Evolutionary conservation across 176 grass and related monocot species (phyloP).

Genomic region (Puccinellia tenuiflora): DNA sequence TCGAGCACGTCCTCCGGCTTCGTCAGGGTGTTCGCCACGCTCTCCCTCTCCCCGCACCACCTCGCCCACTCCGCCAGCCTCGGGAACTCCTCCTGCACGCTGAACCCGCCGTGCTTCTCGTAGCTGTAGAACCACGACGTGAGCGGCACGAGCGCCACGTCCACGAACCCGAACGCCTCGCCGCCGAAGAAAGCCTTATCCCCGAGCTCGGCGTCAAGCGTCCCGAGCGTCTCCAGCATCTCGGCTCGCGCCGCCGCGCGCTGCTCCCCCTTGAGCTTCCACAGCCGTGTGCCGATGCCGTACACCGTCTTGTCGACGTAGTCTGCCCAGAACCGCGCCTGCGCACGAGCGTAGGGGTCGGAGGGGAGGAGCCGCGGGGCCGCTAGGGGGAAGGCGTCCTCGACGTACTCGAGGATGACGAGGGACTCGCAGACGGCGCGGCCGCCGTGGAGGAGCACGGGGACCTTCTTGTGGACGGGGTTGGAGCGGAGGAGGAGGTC

Average conservation of each 20-base stretch:
- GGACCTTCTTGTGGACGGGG: constrained; percentile 44
- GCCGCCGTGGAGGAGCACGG: constrained; percentile 47
- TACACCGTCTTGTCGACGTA: constrained; percentile 18
- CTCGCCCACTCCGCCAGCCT: neutral
- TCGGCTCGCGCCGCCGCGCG: constrained; percentile 15
- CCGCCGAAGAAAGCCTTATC: neutral
- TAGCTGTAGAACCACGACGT: constrained; percentile 8
- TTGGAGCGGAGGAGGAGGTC: constrained; percentile 10
- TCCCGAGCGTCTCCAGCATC: neutral
- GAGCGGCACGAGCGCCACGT: neutral
- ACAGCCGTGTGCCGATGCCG: constrained; percentile 11
- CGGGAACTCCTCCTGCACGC: neutral
- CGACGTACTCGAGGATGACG: constrained; percentile 49
- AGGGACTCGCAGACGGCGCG: constrained; percentile 37
- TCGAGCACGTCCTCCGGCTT: neutral
- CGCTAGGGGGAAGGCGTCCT: constrained; percentile 23
- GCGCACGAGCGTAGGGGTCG: constrained; percentile 24
- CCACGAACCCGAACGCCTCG: neutral
- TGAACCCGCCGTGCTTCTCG: constrained; percentile 3
- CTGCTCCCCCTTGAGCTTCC: constrained; percentile 29
- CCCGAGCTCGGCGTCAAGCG: neutral
- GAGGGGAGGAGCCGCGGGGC: neutral
- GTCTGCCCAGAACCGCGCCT: constrained; percentile 46
- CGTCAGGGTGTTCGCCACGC: neutral
- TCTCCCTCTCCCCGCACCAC: neutral